phyloP scores from a whole-genome alignment of 805 yeast genomes.

The Wickerhamomyces ciferrii region DNA sequence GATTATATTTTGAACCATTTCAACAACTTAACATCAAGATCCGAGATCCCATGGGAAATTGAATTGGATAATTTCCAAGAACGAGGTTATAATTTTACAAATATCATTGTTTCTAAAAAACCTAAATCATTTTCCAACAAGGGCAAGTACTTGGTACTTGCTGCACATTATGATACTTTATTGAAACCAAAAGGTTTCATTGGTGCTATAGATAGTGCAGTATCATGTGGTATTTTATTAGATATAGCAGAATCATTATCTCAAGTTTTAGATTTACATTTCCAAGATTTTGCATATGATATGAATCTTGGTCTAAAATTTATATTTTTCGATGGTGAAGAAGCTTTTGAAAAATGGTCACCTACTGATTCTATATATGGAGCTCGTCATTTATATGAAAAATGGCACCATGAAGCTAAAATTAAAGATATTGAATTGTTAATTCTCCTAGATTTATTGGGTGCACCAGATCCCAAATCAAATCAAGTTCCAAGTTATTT shows the following conservation, averaged over 20 bases:
- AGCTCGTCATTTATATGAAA: constrained; percentile 40
- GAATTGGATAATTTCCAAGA: constrained; percentile 32
- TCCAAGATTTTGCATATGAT: constrained; percentile 7
- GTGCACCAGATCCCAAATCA: constrained; percentile 27
- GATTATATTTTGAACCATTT: constrained; percentile 32
- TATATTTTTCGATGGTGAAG: constrained; percentile 59
- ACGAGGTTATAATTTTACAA: constrained; percentile 30
- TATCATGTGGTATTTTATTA: constrained; percentile 47
- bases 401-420: constrained; percentile 25
- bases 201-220: constrained; percentile 59
- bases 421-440: constrained; percentile 35
- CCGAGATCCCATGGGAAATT: constrained; percentile 22
- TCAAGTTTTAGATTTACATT: constrained; percentile 10
- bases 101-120: constrained; percentile 28
- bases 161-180: constrained; percentile 52
- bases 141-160: constrained; percentile 30
- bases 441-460: constrained; percentile 47
- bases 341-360: constrained; percentile 50
- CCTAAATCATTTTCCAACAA: constrained; percentile 10
- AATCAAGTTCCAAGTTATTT: constrained; percentile 36
- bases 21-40: constrained; percentile 16
- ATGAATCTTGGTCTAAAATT: constrained; percentile 35
- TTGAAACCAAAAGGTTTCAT: constrained; percentile 45
- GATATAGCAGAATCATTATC: constrained; percentile 30
- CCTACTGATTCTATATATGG: constrained; percentile 51